phyloP scores from a whole-genome alignment of 257 asterid species.

The Ajuga chamaepitys region DNA sequence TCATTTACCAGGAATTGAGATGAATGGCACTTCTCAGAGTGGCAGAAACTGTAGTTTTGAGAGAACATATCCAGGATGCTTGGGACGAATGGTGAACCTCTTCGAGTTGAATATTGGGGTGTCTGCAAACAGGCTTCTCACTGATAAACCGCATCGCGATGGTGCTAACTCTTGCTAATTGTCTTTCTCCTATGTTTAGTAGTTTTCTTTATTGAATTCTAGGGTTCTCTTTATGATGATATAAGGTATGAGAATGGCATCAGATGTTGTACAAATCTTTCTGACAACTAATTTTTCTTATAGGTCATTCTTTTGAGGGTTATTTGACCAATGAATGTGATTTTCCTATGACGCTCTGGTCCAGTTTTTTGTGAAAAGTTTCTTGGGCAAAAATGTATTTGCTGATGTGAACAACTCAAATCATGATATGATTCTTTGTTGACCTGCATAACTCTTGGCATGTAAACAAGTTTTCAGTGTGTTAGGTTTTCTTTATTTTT shows the following conservation, averaged over 20 bases:
- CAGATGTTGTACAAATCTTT: background rate
- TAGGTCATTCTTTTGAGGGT: background rate
- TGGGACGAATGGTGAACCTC: constrained; percentile 91
- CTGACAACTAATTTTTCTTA: background rate
- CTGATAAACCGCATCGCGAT: constrained; percentile 71
- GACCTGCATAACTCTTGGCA: background rate
- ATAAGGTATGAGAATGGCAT: background rate
- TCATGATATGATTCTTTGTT: background rate
- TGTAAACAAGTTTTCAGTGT: background rate
- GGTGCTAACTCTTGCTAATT: constrained; percentile 31
- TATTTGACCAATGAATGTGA: background rate
- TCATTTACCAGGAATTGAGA: constrained; percentile 46
- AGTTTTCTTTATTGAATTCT: background rate
- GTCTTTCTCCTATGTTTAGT: background rate
- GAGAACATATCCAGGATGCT: constrained; percentile 64
- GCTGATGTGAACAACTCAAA: background rate
- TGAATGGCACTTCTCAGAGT: constrained; percentile 60
- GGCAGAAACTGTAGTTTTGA: constrained; percentile 34
- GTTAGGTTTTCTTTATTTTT: background rate
- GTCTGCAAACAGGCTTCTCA: constrained; percentile 59
- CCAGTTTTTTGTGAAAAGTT: background rate
- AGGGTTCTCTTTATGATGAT: background rate
- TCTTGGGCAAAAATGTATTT: background rate
- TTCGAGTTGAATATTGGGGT: constrained; percentile 67
- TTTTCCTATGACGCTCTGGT: background rate